Conservation (phyloP, 2,329 filamentous ascomycete genomes). For the Curvularia hawaiiensis region DNA sequence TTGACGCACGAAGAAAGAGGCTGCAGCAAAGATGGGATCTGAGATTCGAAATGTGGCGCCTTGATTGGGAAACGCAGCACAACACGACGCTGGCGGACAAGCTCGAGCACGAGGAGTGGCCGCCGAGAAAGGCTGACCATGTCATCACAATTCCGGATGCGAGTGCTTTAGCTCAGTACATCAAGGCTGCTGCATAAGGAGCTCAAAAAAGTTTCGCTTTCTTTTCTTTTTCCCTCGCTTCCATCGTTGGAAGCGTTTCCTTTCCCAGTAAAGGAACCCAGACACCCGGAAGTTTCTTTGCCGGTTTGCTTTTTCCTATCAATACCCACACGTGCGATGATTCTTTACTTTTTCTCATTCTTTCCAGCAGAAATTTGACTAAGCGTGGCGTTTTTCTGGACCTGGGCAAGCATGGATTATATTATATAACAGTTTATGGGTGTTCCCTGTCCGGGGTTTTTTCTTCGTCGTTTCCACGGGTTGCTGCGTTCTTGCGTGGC, state of each 20-base stretch:
- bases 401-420: neutral
- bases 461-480: neutral
- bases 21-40: constrained; percentile 48
- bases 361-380: neutral
- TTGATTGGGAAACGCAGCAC: constrained; percentile 43
- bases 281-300: neutral
- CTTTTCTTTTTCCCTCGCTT: neutral
- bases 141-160: constrained; percentile 24
- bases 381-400: neutral
- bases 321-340: neutral
- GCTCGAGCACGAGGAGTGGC: constrained; percentile 41
- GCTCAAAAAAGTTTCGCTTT: too few species aligned
- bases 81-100: constrained; percentile 22
- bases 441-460: neutral
- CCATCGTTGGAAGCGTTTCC: neutral
- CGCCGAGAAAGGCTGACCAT: constrained; percentile 23
- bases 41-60: constrained; percentile 47
- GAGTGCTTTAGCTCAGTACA: constrained; percentile 29
- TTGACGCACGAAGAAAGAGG: constrained; percentile 40
- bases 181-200: constrained; percentile 19
- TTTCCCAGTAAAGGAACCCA: neutral
- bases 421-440: too few species aligned
- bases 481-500: too few species aligned
- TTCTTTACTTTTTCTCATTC: neutral
- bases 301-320: neutral